Conservation (phyloP, 1,284 basidiomycete species). For the Peniophora sp. region DNA sequence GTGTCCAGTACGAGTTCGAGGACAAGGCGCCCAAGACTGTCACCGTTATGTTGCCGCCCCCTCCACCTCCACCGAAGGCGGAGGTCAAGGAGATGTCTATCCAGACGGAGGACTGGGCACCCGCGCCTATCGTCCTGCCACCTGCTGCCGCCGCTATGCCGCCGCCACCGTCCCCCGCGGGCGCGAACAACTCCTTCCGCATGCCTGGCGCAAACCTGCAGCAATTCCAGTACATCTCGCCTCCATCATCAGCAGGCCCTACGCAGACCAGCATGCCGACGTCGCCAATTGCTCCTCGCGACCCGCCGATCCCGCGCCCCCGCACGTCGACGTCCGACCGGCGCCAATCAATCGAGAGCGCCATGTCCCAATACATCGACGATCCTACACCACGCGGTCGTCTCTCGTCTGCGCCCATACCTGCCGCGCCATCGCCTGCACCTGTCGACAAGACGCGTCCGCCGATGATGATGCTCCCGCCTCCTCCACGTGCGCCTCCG, state of each 20-base stretch:
- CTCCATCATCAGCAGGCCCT: constrained; percentile 33
- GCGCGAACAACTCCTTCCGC: constrained; percentile 15
- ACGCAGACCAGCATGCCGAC: constrained; percentile 26
- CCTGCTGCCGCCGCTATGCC: constrained; percentile 16
- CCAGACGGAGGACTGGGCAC: constrained; percentile 70
- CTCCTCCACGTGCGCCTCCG: constrained; percentile 76
- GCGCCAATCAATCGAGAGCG: constrained; percentile 54
- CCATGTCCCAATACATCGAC: constrained; percentile 41
- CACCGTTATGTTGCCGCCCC: constrained; percentile 7
- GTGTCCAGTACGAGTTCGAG: constrained; percentile 24
- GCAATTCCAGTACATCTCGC: constrained; percentile 70
- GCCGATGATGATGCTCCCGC: constrained; percentile 80
- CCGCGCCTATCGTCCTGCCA: constrained; percentile 25
- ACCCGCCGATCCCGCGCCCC: constrained; percentile 35
- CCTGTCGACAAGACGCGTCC: constrained; percentile 72
- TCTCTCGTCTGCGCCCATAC: constrained; percentile 21
- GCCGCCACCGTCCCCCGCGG: constrained; percentile 7
- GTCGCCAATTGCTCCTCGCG: constrained; percentile 34
- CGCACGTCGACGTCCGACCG: constrained; percentile 33
- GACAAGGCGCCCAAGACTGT: constrained; percentile 13
- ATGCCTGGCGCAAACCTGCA: constrained; percentile 49
- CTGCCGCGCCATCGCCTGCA: background rate
- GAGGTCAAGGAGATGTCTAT: constrained; percentile 65
- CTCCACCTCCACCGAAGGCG: constrained; percentile 34
- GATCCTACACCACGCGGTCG: constrained; percentile 43